Conservation (phyloP, 768 basidiomycete genomes). For the Sarcodon sp. region DNA sequence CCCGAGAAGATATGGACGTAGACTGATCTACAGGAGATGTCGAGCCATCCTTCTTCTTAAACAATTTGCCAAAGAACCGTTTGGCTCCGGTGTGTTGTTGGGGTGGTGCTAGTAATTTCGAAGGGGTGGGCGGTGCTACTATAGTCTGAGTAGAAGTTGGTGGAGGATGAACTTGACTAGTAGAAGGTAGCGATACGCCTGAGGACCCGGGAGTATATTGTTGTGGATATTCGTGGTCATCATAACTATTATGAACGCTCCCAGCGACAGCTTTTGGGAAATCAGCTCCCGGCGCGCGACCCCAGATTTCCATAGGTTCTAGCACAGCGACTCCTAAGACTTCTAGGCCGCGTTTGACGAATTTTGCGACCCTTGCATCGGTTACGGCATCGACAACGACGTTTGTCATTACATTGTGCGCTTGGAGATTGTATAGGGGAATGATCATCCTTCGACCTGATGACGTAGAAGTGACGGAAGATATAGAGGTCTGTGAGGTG, state of each 20-base stretch:
- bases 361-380: slow-evolving; percentile 75
- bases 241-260: slow-evolving; percentile 4
- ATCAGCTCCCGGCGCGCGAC: slow-evolving; percentile 9
- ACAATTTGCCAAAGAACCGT: slow-evolving; percentile 57
- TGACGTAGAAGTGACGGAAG: slow-evolving; percentile 28
- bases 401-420: slow-evolving; percentile 81
- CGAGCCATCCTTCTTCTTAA: slow-evolving; percentile 39
- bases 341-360: slow-evolving; percentile 36
- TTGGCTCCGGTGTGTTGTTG: slow-evolving; percentile 23
- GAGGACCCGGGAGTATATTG: slow-evolving; percentile 20
- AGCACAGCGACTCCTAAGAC: slow-evolving; percentile 66
- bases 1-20: slow-evolving; percentile 13
- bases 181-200: slow-evolving; percentile 16
- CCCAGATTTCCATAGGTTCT: slow-evolving; percentile 71
- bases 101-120: slow-evolving; percentile 10
- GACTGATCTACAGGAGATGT: slow-evolving; percentile 17
- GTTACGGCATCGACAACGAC: slow-evolving; percentile 82
- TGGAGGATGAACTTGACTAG: slow-evolving; percentile 5
- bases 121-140: slow-evolving; percentile 3
- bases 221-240: slow-evolving; percentile 6
- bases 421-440: slow-evolving; percentile 78
- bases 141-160: slow-evolving; percentile 7
- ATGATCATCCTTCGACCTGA: slow-evolving; percentile 62
- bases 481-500: slow-evolving; percentile 12
- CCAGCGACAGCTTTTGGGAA: not conserved